Percentiles rank a stretch among this genome's conserved stretches.
These are phyloP conservation scores for Abrus pulchellus DNA, from an alignment of 306 rosid genomes.

Conservation along the genomic window DNA sequence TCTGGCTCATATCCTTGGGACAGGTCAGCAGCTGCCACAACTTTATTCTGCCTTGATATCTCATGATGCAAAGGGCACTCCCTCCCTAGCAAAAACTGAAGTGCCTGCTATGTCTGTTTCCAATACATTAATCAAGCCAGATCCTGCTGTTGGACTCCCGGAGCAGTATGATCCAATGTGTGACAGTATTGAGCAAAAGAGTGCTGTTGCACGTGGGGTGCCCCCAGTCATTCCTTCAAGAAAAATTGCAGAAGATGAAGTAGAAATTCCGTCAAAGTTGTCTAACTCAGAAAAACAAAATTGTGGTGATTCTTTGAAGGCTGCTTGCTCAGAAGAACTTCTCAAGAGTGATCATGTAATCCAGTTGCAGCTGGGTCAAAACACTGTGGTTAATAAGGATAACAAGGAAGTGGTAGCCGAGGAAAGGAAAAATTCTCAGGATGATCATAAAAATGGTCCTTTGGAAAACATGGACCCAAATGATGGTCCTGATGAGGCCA, in stretches of 20 bases:
- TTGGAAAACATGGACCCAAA: conserved; percentile 61
- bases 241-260: conserved; percentile 48
- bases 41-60: conserved; percentile 78
- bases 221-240: conserved; percentile 49
- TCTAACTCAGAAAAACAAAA: conserved; percentile 54
- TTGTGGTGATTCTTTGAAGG: conserved; percentile 50
- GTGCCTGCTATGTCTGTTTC: conserved; percentile 59
- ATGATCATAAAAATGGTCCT: conserved; percentile 63
- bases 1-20: conserved; percentile 82
- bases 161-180: conserved; percentile 67
- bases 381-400: conserved; percentile 48
- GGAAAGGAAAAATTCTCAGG: conserved; percentile 57
- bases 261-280: conserved; percentile 52
- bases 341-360: conserved; percentile 51
- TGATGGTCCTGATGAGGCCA: conserved; percentile 68
- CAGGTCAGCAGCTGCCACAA: conserved; percentile 80
- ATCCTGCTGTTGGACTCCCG: conserved; percentile 56
- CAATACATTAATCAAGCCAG: conserved; percentile 52
- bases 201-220: conserved; percentile 56
- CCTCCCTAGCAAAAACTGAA: conserved; percentile 63
- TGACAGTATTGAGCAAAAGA: conserved; percentile 62
- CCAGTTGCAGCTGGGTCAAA: conserved; percentile 56
- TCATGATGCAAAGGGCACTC: conserved; percentile 51
- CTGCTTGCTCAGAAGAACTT: conserved; percentile 53
- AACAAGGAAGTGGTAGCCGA: conserved; percentile 54